Base-by-base conservation (phyloP, 177 flowering plant species). In the Vitis hybrid region DNA sequence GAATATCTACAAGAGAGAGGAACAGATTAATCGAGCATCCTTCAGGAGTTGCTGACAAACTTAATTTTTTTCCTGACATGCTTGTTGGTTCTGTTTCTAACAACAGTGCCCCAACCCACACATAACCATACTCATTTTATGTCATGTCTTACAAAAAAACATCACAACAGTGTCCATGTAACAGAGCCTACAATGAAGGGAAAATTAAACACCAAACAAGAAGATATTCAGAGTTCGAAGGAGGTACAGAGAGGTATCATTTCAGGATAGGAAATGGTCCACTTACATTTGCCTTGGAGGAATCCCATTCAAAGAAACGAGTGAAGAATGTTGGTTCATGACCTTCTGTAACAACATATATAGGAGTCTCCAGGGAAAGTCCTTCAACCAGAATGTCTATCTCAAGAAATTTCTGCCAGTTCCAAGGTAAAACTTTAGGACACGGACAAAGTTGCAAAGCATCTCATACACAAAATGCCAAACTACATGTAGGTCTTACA, bases 281-380 rank as follows among this genome's bases (percentile, higher is more conserved):
- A 75, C 91, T 84, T 82, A 88, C 96, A 61, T 76, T 75, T 65
- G 86, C 67, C 74, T 86, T 88, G 18, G 82, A 77, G 59, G 82
- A 70, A 79, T 90, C 91, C 95, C 96, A 90, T 54, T 38, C 75
- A 79, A 92, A 92, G 80, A 85, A 89, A n/a, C 82, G 83, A 54
- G 96, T 92, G 83, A 92, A 92, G 73, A 89, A 86, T 47, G 81
- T 71, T 68, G 95, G 97, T 64, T 92, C 96, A 28, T 83, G 76
- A 59, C 94, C 95, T 81, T 90, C 95, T 11, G 76, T 76, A 56
- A 92, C 76, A 57, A 88, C 71, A 74, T 89, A 90, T 51, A 92
- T 74, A 51, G 96, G 91, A 77, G 83, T 79, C 71, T 86, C 87
- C 55, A 60, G 56, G 63, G 89, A 82, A 59, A 82, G 73, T 47